Evolutionary conservation across 768 basidiomycete species (phyloP).

Genomic region (Cystobasidium onofrii): DNA sequence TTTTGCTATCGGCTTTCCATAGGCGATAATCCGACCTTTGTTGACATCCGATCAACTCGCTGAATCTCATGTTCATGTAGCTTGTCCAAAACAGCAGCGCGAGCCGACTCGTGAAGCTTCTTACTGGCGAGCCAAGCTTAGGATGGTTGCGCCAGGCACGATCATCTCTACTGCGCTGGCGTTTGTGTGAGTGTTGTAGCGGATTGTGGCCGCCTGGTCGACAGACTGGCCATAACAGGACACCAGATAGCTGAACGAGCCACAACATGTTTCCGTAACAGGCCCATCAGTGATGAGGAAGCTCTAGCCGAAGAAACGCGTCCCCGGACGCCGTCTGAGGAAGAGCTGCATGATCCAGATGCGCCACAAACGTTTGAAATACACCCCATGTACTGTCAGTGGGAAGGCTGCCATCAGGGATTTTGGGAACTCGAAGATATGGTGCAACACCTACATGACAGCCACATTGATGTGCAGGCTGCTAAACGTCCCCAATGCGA

Average conservation of each 20-base stretch:
- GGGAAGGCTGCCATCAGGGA: constrained; percentile 21
- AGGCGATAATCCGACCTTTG: neutral
- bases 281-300: constrained; percentile 15
- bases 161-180: constrained; percentile 3
- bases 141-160: constrained; percentile 6
- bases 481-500: constrained; percentile 81
- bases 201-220: neutral
- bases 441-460: constrained; percentile 21
- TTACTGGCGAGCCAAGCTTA: neutral
- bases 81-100: neutral
- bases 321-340: constrained; percentile 6
- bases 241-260: neutral
- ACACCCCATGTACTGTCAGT: constrained; percentile 21
- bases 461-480: constrained; percentile 65
- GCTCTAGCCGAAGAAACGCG: neutral
- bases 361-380: neutral
- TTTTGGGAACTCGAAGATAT: constrained; percentile 30
- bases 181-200: constrained; percentile 26
- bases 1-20: no score
- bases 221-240: neutral
- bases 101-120: neutral
- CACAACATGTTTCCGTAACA: neutral
- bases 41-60: neutral
- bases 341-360: constrained; percentile 18
- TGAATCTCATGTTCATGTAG: neutral